Conservation (phyloP, 2,329 filamentous ascomycete species). For the Berkeleyomyces basicola region DNA sequence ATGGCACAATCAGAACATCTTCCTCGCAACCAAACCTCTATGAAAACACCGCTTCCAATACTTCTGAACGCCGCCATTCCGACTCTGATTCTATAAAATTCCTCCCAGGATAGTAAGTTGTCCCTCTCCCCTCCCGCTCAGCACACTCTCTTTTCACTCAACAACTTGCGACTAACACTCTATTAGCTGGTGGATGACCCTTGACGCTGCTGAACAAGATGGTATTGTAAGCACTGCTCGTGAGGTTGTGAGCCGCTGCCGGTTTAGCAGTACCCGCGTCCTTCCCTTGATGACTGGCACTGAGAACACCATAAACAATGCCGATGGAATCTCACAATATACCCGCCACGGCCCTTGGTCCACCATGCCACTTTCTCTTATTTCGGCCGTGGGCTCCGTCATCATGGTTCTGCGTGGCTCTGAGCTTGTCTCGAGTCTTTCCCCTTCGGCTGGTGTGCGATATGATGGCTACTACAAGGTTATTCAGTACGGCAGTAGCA, state of each 20-base stretch:
- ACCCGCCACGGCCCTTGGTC: slow-evolving; percentile 26
- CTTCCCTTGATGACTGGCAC: slow-evolving; percentile 35
- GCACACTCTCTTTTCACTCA: background rate
- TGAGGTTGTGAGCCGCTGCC: slow-evolving; percentile 30
- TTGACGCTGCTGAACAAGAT: slow-evolving; percentile 38
- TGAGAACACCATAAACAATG: slow-evolving; percentile 26
- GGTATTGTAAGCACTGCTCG: slow-evolving; percentile 31
- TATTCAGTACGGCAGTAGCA: slow-evolving; percentile 29
- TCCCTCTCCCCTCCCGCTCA: background rate
- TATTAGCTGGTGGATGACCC: slow-evolving; percentile 39
- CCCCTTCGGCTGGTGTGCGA: slow-evolving; percentile 35
- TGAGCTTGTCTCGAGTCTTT: slow-evolving; percentile 32
- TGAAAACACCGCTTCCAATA: background rate
- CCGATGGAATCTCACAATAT: slow-evolving; percentile 25
- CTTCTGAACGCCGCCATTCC: slow-evolving; percentile 18
- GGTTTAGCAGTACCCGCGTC: slow-evolving; percentile 27
- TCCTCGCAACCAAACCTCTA: slow-evolving; percentile 1
- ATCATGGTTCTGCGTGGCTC: slow-evolving; percentile 38
- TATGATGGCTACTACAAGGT: slow-evolving; percentile 43
- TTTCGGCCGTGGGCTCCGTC: slow-evolving; percentile 31
- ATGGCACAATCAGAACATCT: background rate
- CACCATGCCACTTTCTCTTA: slow-evolving; percentile 32
- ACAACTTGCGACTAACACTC: slow-evolving; percentile 2
- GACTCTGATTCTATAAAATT: slow-evolving; percentile 27
- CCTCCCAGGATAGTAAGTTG: slow-evolving; percentile 30